Conservation (phyloP, 208 protist species). For the Leishmania martiniquensis region DNA sequence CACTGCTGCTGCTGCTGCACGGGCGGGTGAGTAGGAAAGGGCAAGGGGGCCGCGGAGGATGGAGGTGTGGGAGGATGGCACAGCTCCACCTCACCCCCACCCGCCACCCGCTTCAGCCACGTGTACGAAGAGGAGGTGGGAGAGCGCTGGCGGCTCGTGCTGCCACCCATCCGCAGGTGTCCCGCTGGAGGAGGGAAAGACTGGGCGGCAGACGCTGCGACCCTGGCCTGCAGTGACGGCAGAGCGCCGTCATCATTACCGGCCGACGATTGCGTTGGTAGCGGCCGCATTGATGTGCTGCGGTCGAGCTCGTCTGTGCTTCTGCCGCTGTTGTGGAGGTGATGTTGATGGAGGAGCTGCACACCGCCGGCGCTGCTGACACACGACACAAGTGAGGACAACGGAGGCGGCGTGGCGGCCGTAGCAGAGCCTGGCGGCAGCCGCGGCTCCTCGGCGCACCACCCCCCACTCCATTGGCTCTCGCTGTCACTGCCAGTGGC, state of each 20-base stretch:
- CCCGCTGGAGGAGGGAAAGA: conserved; percentile 7
- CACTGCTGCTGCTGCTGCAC: conserved; percentile 7
- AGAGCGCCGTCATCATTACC: not conserved
- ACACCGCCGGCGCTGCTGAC: not conserved
- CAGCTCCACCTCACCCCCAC: not conserved
- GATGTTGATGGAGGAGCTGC: not conserved
- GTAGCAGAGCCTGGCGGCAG: conserved; percentile 4
- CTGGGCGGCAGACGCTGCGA: not conserved
- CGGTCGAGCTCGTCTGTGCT: not conserved
- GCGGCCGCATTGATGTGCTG: not conserved
- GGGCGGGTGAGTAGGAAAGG: not conserved
- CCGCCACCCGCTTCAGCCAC: conserved; percentile 18
- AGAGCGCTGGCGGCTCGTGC: conserved; percentile 16
- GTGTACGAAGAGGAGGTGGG: conserved; percentile 9
- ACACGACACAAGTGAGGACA: not conserved
- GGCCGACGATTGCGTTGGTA: not conserved
- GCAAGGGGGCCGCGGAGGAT: not conserved
- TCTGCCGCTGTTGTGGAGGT: not conserved
- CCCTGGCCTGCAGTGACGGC: not conserved
- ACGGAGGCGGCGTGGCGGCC: not conserved
- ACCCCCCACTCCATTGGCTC: not conserved
- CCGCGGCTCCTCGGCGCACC: not conserved
- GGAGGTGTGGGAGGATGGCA: not conserved
- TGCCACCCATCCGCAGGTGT: conserved; percentile 26
- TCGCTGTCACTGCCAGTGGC: not conserved